Conservation (phyloP, 768 basidiomycete species). For the Tephrocybe rancida region DNA sequence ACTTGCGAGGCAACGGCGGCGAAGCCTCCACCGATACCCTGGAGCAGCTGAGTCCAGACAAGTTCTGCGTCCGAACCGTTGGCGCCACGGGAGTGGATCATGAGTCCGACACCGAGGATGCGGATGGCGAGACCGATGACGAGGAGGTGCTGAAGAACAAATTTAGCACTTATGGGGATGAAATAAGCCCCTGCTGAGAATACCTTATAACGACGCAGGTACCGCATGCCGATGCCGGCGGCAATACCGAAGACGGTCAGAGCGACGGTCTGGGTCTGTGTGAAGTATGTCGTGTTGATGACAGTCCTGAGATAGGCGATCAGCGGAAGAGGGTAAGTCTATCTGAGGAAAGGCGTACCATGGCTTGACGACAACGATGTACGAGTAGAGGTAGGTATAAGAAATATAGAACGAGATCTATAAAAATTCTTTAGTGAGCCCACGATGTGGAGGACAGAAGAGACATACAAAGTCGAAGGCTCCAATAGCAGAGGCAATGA, state of each 20-base stretch:
- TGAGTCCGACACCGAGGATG: constrained; percentile 62
- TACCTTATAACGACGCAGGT: constrained; percentile 58
- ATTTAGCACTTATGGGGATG: background rate
- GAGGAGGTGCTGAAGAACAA: constrained; percentile 39
- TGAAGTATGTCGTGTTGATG: constrained; percentile 63
- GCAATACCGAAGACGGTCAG: constrained; percentile 66
- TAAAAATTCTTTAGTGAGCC: constrained; percentile 2
- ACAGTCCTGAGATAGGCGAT: constrained; percentile 59
- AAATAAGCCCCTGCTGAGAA: background rate
- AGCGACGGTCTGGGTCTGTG: constrained; percentile 57
- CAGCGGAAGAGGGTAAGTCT: constrained; percentile 2
- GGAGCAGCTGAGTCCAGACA: constrained; percentile 69
- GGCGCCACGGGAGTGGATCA: constrained; percentile 72
- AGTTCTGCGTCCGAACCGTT: constrained; percentile 55
- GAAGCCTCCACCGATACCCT: constrained; percentile 76
- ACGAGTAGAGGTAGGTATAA: constrained; percentile 74
- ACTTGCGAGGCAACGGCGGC: constrained; percentile 60
- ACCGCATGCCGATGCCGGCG: constrained; percentile 59
- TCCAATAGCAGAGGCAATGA: constrained; percentile 61
- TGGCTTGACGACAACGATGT: constrained; percentile 53
- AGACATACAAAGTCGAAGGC: constrained; percentile 60
- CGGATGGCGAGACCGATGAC: constrained; percentile 61
- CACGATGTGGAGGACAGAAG: background rate
- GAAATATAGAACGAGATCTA: constrained; percentile 70
- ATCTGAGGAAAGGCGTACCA: constrained; percentile 31